These are phyloP conservation scores for Beta lomatogona DNA, from an alignment of 179 eudicot genomes.

Conservation along the genomic window DNA sequence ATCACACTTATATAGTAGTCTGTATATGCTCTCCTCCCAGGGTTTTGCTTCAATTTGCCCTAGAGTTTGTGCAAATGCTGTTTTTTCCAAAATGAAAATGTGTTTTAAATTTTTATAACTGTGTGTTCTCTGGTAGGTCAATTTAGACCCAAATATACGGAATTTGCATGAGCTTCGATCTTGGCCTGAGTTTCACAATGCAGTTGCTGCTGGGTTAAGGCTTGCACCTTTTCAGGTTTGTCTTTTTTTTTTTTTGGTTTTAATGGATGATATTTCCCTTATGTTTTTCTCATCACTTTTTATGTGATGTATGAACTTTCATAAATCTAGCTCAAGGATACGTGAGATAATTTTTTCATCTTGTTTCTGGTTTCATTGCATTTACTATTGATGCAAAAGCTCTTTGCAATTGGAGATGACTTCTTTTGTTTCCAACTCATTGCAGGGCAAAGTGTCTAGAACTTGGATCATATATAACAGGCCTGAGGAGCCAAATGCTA, in stretches of 20 bases:
- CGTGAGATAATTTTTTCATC: neutral
- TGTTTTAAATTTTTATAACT: neutral
- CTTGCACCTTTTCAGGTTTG: slow-evolving; percentile 83
- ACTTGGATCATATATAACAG: slow-evolving; percentile 96
- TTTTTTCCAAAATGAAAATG: neutral
- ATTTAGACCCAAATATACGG: slow-evolving; percentile 81
- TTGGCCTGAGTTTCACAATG: slow-evolving; percentile 99
- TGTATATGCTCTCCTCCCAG: slow-evolving; percentile 8
- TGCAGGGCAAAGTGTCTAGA: slow-evolving; percentile 93
- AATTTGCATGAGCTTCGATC: slow-evolving; percentile 88
- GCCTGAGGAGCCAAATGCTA: slow-evolving; percentile 79
- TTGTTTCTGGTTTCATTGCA: slow-evolving; percentile 1
- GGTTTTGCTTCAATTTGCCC: neutral
- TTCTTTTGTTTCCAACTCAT: slow-evolving; percentile 11
- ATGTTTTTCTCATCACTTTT: neutral
- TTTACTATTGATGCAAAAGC: slow-evolving; percentile 3
- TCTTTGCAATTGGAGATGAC: neutral
- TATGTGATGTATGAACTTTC: neutral
- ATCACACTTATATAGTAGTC: neutral
- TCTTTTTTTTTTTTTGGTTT: slow-evolving; percentile 5
- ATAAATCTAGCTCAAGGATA: neutral
- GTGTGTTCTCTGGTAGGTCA: slow-evolving; percentile 56
- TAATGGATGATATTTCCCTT: neutral
- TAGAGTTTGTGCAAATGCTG: neutral
- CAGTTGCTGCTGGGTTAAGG: slow-evolving; percentile 95